Conservation (phyloP, 257 asterid genomes). For the Solanum corneliomulleri region DNA sequence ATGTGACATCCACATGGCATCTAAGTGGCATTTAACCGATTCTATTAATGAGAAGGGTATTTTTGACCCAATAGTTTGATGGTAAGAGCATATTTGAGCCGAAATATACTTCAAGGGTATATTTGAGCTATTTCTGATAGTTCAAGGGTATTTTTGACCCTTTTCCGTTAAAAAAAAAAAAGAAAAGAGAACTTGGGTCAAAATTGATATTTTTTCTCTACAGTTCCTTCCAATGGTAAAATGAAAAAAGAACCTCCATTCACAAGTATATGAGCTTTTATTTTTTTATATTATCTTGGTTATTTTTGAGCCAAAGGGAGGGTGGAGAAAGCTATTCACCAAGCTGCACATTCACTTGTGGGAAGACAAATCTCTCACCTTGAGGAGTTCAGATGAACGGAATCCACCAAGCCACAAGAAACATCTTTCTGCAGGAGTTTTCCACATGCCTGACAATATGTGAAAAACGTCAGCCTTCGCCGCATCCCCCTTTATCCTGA, state of each 20-base stretch:
- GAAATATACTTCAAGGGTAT: too few relatives aligned
- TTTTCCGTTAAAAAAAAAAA: too few relatives aligned
- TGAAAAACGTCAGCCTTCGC: slow-evolving; percentile 93
- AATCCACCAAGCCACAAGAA: slow-evolving; percentile 97
- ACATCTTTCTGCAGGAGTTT: slow-evolving; percentile 95
- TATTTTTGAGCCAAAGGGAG: not conserved
- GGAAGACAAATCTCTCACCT: slow-evolving; percentile 26
- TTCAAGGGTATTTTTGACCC: too few relatives aligned
- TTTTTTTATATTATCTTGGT: not conserved
- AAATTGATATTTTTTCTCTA: not conserved
- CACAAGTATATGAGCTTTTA: not conserved
- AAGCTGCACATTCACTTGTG: not conserved
- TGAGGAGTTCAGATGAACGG: slow-evolving; percentile 92
- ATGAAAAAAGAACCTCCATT: not conserved
- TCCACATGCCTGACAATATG: slow-evolving; percentile 97
- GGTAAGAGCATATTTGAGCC: too few relatives aligned
- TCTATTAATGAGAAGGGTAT: too few relatives aligned
- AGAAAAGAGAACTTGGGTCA: not conserved
- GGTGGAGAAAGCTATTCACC: not conserved
- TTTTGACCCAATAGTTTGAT: too few relatives aligned
- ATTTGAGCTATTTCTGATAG: too few relatives aligned
- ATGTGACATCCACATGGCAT: too few relatives aligned
- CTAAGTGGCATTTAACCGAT: too few relatives aligned
- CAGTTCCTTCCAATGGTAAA: not conserved
- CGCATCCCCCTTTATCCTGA: slow-evolving; percentile 87